Percentiles rank a stretch among this genome's conserved stretches.
Evolutionary conservation across 805 yeast genomes (phyloP).

Genomic region (Candida michaelii): DNA sequence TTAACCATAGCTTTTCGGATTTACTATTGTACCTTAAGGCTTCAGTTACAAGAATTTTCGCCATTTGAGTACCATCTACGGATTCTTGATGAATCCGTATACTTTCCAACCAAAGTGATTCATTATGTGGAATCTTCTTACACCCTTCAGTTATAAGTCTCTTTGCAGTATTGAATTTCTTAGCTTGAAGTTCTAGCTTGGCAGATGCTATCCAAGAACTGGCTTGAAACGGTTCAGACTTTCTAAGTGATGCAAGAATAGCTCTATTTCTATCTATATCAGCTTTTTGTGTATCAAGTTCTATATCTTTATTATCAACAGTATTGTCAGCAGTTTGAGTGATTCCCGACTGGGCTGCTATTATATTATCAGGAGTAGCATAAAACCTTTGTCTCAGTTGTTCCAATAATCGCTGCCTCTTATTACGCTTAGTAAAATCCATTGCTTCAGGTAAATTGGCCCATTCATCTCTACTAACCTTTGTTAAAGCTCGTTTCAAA

Average conservation of each 20-base stretch:
- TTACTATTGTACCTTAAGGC: conserved; percentile 59
- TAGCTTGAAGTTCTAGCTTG: conserved; percentile 66
- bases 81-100: conserved; percentile 58
- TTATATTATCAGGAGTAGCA: conserved; percentile 76
- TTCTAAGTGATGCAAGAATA: conserved; percentile 65
- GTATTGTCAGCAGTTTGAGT: conserved; percentile 12
- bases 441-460: conserved; percentile 79
- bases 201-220: conserved; percentile 89
- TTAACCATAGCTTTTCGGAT: conserved; percentile 69
- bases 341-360: conserved; percentile 26
- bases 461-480: conserved; percentile 75
- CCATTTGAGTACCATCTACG: conserved; percentile 36
- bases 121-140: conserved; percentile 59
- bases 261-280: conserved; percentile 60
- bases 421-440: conserved; percentile 79
- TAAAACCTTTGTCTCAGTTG: conserved; percentile 68
- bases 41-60: conserved; percentile 61
- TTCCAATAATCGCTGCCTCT: conserved; percentile 62
- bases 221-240: conserved; percentile 69
- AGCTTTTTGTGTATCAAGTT: conserved; percentile 39
- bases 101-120: conserved; percentile 81
- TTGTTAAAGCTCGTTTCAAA: conserved; percentile 59
- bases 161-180: conserved; percentile 56
- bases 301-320: conserved; percentile 2
- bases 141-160: conserved; percentile 74